These are phyloP conservation scores for Euryodendron excelsum DNA, from an alignment of 148 eudicot species.

Conservation along the genomic window DNA sequence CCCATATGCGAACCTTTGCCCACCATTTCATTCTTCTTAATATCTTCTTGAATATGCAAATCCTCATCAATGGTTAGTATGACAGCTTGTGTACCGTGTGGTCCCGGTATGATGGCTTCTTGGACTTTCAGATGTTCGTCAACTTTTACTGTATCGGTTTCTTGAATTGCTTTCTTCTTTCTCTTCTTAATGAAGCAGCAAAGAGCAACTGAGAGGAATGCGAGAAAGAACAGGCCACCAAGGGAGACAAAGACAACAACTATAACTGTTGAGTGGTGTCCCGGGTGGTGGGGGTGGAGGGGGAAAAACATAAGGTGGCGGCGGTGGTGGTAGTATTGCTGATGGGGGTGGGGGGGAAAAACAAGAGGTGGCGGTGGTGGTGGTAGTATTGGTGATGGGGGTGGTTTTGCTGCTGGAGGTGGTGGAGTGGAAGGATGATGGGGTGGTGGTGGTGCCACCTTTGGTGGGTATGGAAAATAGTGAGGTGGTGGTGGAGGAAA, in stretches of 20 bases:
- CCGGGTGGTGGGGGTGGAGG: conserved; percentile 54
- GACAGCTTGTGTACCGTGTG: conserved; percentile 59
- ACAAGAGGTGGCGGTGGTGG: conserved; percentile 25
- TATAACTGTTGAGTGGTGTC: conserved; percentile 56
- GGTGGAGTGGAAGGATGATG: conserved; percentile 29
- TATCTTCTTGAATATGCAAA: conserved; percentile 53
- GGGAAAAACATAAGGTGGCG: conserved; percentile 25
- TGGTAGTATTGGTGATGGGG: conserved; percentile 19
- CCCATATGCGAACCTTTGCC: conserved; percentile 22
- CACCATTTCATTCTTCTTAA: conserved; percentile 42
- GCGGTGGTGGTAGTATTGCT: conserved; percentile 35
- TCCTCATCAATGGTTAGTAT: conserved; percentile 65
- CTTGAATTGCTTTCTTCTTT: conserved; percentile 43
- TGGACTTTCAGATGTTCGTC: conserved; percentile 59
- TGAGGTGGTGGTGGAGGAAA: conserved; percentile 31
- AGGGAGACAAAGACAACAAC: conserved; percentile 59
- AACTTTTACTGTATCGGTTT: conserved; percentile 45
- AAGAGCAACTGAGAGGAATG: conserved; percentile 55
- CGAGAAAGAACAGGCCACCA: conserved; percentile 81
- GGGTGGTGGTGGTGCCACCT: conserved; percentile 28
- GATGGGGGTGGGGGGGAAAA: too few relatives aligned
- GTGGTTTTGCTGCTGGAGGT: conserved; percentile 40
- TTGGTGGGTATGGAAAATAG: conserved; percentile 31
- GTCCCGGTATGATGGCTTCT: conserved; percentile 62
- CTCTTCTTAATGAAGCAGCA: conserved; percentile 68